These are phyloP conservation scores for Venturia oleaginea DNA, from an alignment of 2,329 filamentous ascomycete genomes.

Conservation along the genomic window DNA sequence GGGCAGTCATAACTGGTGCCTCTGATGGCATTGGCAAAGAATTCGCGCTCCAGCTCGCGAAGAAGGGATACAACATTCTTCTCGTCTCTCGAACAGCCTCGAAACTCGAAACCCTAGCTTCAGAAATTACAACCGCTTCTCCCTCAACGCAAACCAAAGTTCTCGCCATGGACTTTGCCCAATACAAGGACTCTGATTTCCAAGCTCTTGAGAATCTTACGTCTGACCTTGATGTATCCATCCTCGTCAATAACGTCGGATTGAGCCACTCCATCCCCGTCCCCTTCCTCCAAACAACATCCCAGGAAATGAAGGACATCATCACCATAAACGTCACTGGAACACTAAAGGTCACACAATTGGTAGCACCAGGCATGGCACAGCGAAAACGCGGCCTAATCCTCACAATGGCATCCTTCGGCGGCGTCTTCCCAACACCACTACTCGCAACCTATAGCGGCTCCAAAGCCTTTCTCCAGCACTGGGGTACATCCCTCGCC, in stretches of 20 bases:
- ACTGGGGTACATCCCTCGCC: constrained; percentile 83
- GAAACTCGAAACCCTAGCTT: constrained; percentile 71
- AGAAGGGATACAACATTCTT: constrained; percentile 87
- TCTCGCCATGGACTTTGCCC: constrained; percentile 84
- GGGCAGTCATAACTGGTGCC: constrained; percentile 90
- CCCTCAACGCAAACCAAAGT: constrained; percentile 50
- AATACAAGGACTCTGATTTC: constrained; percentile 74
- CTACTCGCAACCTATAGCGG: constrained; percentile 93
- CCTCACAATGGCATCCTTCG: constrained; percentile 95
- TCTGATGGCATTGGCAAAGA: constrained; percentile 97
- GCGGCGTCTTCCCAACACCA: constrained; percentile 83
- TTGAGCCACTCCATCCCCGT: constrained; percentile 90
- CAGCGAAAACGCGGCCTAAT: constrained; percentile 79
- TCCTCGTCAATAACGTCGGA: constrained; percentile 95
- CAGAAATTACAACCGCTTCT: constrained; percentile 66
- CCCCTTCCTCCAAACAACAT: constrained; percentile 69
- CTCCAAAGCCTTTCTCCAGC: constrained; percentile 94
- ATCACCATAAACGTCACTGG: constrained; percentile 92
- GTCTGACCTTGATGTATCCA: constrained; percentile 66
- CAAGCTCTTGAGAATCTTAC: constrained; percentile 59
- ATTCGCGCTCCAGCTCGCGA: constrained; percentile 80
- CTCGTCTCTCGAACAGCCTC: constrained; percentile 92
- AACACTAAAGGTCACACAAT: constrained; percentile 78
- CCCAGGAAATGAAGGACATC: constrained; percentile 77
- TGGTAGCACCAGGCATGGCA: constrained; percentile 76